Base-by-base conservation (phyloP, 495 filamentous ascomycete genomes). In the Venustampulla echinocandica region DNA sequence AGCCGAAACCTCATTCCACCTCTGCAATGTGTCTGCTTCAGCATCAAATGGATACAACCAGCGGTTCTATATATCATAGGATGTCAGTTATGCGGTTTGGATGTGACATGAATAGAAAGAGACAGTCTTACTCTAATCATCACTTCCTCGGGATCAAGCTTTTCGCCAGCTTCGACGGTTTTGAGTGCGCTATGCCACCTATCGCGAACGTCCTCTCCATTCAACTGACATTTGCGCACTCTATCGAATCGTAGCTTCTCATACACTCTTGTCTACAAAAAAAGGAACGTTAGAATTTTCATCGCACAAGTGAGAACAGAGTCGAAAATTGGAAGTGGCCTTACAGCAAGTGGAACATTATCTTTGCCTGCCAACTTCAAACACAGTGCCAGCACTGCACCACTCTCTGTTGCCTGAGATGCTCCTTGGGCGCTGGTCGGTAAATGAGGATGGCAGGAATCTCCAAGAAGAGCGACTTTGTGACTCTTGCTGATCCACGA, bases 101-200 rank as follows among this genome's bases (percentile, higher is more conserved):
- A n/a, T n/a, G n/a, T n/a, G 0, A 2, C 4, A 13, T 10, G 11
- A 24, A 17, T 19, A 9, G 11, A 3, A 44, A 33, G 34, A 5
- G 18, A 14, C 41, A 4, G 27, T 18, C 42, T 34, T 21, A 49
- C 51, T 24, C 64, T 57, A 46, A 76, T 74, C 61, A 71, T 76
- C 14, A 74, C 52, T 17, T 65, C 64, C 47, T 76, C 71, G 3
- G 72, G 72, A 52, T 76, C 69, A 43, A 74, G 68, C 47, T 74
- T 67, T 0, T 62, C 57, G 17, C 65, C 63, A n/a, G 69, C 65
- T 11, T 68, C 69, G 14, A 70, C 61, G 23, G 62, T 54, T 53
- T 69, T 73, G 17, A 76, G 57, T 30, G 66, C 68, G 46, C 61
- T 68, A 44, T 76, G 72, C 72, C 72, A 76, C 14, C 72, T 56